phyloP scores from a whole-genome alignment of 140 eudicot genomes.

The Ambrosia hybrid region DNA sequence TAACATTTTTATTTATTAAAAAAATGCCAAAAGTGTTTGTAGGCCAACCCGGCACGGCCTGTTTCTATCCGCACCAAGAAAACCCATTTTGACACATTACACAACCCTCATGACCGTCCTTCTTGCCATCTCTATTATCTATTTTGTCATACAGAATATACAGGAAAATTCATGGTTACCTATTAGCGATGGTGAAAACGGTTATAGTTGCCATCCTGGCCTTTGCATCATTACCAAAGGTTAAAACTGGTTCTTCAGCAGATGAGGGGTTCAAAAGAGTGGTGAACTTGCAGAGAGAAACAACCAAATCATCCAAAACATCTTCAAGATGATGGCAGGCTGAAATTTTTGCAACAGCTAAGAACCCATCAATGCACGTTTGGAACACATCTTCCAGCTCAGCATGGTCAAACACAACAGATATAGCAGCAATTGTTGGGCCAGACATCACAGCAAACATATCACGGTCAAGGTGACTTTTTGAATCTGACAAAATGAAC shows the following conservation, averaged over 20 bases:
- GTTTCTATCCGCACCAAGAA: not conserved
- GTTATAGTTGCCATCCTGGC: slow-evolving; percentile 97
- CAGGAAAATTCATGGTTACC: slow-evolving; percentile 30
- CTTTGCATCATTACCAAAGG: slow-evolving; percentile 87
- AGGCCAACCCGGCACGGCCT: slow-evolving; percentile 1
- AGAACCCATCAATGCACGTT: slow-evolving; percentile 84
- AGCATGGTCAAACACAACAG: slow-evolving; percentile 93
- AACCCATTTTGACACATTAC: not conserved
- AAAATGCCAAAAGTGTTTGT: not conserved
- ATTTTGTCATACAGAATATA: not conserved
- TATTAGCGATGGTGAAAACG: slow-evolving; percentile 82
- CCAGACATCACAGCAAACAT: slow-evolving; percentile 98
- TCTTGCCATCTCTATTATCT: not conserved
- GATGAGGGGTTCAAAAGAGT: slow-evolving; percentile 78
- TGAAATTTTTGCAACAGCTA: slow-evolving; percentile 92
- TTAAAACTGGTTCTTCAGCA: slow-evolving; percentile 85
- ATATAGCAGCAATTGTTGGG: slow-evolving; percentile 95
- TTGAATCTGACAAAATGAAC: slow-evolving; percentile 68
- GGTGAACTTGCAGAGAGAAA: slow-evolving; percentile 91
- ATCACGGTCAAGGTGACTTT: slow-evolving; percentile 84
- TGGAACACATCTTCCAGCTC: slow-evolving; percentile 86
- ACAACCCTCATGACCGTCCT: not conserved
- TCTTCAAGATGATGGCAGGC: slow-evolving; percentile 97
- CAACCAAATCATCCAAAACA: slow-evolving; percentile 90
- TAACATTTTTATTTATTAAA: not conserved